Conservation (phyloP, 345 rosid species). For the Eucalyptus shirleyi region DNA sequence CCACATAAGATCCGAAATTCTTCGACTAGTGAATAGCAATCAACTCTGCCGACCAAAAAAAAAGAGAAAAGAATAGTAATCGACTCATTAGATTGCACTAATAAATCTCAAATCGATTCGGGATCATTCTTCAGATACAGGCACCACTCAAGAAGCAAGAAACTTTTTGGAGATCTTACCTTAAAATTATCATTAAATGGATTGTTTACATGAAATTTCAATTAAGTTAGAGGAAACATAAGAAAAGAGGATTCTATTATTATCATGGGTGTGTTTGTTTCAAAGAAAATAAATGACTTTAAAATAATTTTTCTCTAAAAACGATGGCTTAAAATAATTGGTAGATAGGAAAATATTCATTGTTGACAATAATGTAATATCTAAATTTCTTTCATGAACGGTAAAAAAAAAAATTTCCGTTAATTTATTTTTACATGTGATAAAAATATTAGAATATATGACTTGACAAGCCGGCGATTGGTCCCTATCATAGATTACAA, state of each 20-base stretch:
- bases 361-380: too few species aligned
- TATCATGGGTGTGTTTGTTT: background rate
- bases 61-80: background rate
- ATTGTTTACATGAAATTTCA: background rate
- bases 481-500: background rate
- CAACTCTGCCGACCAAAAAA: rapidly evolving
- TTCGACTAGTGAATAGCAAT: too few species aligned
- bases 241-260: background rate
- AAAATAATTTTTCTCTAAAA: background rate
- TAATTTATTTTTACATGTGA: background rate
- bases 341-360: too few species aligned
- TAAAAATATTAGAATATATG: background rate
- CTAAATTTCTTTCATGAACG: too few species aligned
- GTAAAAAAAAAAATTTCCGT: rapidly evolving
- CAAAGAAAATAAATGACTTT: too few species aligned
- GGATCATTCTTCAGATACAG: background rate
- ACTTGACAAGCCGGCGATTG: background rate
- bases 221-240: background rate
- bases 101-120: background rate
- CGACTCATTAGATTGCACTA: background rate
- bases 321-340: too few species aligned
- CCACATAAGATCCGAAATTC: too few species aligned
- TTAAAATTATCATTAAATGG: background rate
- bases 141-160: background rate
- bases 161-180: background rate